phyloP scores from a whole-genome alignment of 805 yeast species.

The Kluyveromyces dobzhanskii region DNA sequence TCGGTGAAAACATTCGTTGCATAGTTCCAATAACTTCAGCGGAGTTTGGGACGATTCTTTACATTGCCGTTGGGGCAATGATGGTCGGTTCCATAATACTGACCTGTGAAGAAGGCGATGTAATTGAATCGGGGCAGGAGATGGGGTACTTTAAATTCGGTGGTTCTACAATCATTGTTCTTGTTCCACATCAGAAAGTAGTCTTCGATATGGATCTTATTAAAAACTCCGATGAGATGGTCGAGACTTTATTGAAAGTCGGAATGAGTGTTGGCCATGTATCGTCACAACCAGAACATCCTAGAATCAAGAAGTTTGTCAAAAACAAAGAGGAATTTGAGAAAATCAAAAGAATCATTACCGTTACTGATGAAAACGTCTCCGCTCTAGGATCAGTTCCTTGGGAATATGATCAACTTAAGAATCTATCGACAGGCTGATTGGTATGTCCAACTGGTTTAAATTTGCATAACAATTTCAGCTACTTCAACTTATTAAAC shows the following conservation, averaged over 20 bases:
- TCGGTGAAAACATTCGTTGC: slow-evolving; percentile 81
- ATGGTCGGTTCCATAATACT: slow-evolving; percentile 91
- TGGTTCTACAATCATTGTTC: slow-evolving; percentile 74
- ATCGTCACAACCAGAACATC: slow-evolving; percentile 39
- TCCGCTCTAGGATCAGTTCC: slow-evolving; percentile 14
- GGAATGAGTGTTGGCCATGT: slow-evolving; percentile 90
- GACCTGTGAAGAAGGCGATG: slow-evolving; percentile 53
- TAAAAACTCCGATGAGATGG: slow-evolving; percentile 54
- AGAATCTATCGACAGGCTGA: slow-evolving; percentile 7
- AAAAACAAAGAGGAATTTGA: slow-evolving; percentile 19
- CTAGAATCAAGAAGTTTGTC: slow-evolving; percentile 36
- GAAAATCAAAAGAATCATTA: slow-evolving; percentile 23
- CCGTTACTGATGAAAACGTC: slow-evolving; percentile 18
- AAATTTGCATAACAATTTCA: too few species aligned
- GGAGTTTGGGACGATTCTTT: slow-evolving; percentile 68
- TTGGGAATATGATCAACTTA: slow-evolving; percentile 23
- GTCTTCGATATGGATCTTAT: slow-evolving; percentile 66
- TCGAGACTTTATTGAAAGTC: slow-evolving; percentile 79
- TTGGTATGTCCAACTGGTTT: too few species aligned
- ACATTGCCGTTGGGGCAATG: slow-evolving; percentile 93
- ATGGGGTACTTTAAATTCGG: slow-evolving; percentile 95
- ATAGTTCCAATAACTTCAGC: slow-evolving; percentile 68
- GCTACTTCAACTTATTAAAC: too few species aligned
- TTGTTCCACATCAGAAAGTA: slow-evolving; percentile 47
- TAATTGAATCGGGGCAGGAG: slow-evolving; percentile 64